Evolutionary conservation across 1,139 yeast species (phyloP).

Genomic region (Schwanniomyces etchellsii): DNA sequence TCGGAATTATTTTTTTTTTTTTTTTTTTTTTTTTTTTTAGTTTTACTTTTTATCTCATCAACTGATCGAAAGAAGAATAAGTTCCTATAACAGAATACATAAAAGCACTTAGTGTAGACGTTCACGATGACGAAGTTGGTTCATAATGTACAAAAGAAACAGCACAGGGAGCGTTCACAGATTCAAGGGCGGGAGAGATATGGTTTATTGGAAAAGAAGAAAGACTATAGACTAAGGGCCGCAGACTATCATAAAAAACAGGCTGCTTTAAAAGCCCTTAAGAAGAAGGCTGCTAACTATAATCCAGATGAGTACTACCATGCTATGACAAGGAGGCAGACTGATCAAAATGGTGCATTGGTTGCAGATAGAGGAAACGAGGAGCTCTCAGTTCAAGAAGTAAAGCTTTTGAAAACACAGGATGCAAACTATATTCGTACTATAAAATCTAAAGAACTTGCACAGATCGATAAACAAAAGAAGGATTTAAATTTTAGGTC

Average conservation of each 20-base stretch:
- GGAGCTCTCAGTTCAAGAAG: slow-evolving; percentile 64
- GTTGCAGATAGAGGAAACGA: slow-evolving; percentile 65
- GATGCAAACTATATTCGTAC: slow-evolving; percentile 83
- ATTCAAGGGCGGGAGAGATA: slow-evolving; percentile 63
- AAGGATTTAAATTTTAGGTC: slow-evolving; percentile 49
- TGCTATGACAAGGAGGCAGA: slow-evolving; percentile 70
- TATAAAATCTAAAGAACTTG: slow-evolving; percentile 61
- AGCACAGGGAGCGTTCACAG: slow-evolving; percentile 92
- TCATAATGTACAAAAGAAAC: slow-evolving; percentile 90
- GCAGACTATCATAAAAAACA: slow-evolving; percentile 85
- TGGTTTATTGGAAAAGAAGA: slow-evolving; percentile 91
- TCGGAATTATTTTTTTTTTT: too few species aligned
- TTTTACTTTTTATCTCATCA: too few species aligned
- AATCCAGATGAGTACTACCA: slow-evolving; percentile 98
- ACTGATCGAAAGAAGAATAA: too few species aligned
- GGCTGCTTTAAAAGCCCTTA: slow-evolving; percentile 71
- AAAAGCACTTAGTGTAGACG: too few species aligned
- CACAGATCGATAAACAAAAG: slow-evolving; percentile 58
- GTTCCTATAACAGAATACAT: too few species aligned
- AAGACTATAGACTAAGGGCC: slow-evolving; percentile 87
- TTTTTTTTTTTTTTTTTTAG: too few species aligned
- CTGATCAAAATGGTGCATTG: slow-evolving; percentile 65
- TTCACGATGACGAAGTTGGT: slow-evolving; percentile 68
- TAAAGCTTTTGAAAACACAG: slow-evolving; percentile 78
- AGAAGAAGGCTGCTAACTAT: slow-evolving; percentile 63